Evolutionary conservation across 2,329 filamentous ascomycete genomes (phyloP).

Genomic region (Metarhizium album): DNA sequence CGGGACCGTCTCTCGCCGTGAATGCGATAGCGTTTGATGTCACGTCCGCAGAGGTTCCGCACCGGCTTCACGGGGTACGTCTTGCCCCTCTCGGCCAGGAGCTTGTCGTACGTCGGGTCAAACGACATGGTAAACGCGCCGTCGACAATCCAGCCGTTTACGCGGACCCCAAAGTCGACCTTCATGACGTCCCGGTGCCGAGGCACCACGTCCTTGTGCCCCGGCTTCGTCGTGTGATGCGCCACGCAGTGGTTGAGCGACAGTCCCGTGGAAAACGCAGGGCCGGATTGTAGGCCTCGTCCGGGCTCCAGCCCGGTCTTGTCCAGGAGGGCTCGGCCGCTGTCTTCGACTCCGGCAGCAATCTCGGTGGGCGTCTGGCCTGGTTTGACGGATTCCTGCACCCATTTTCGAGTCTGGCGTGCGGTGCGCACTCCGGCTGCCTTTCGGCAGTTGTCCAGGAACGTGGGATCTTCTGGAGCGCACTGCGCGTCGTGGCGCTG

Average conservation of each 20-base stretch:
- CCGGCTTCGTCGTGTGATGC: constrained; percentile 74
- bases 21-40: constrained; percentile 75
- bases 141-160: constrained; percentile 68
- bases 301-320: constrained; percentile 66
- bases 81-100: constrained; percentile 58
- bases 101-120: constrained; percentile 59
- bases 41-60: constrained; percentile 74
- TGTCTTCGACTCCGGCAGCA: constrained; percentile 70
- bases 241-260: constrained; percentile 72
- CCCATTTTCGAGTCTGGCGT: constrained; percentile 73
- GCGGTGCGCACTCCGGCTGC: constrained; percentile 71
- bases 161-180: constrained; percentile 66
- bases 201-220: constrained; percentile 58
- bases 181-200: constrained; percentile 64
- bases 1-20: constrained; percentile 84
- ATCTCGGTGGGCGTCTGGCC: constrained; percentile 68
- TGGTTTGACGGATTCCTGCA: constrained; percentile 66
- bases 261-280: constrained; percentile 75
- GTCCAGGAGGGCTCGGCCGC: constrained; percentile 61
- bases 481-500: constrained; percentile 9
- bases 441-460: constrained; percentile 66
- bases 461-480: constrained; percentile 34
- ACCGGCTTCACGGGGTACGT: constrained; percentile 73
- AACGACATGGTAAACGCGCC: constrained; percentile 67
- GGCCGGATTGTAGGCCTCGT: constrained; percentile 61